Percentiles rank a stretch among this genome's conserved stretches.
Conservation (phyloP, 1,284 basidiomycete species). For the Irpex sp. region DNA sequence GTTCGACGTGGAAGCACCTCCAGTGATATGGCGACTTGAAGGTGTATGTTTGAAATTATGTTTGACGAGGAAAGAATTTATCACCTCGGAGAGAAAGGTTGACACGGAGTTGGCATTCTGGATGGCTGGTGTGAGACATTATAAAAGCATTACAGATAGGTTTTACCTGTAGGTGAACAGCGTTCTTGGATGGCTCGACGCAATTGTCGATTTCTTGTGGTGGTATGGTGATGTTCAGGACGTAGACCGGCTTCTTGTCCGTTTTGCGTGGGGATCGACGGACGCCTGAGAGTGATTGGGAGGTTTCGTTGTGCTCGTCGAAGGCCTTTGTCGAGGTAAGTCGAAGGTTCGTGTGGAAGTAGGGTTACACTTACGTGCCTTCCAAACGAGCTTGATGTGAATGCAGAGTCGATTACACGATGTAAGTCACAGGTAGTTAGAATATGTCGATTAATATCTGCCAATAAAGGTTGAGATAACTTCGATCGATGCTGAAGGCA, state of each 20-base stretch:
- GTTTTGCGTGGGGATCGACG: slow-evolving; percentile 81
- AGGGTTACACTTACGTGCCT: slow-evolving; percentile 59
- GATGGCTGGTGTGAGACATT: not conserved
- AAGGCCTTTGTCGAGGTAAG: slow-evolving; percentile 55
- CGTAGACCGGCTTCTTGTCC: slow-evolving; percentile 85
- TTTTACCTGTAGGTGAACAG: slow-evolving; percentile 73
- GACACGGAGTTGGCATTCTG: slow-evolving; percentile 60
- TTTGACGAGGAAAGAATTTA: slow-evolving; percentile 72
- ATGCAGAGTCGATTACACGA: slow-evolving; percentile 71
- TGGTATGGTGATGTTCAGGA: slow-evolving; percentile 79
- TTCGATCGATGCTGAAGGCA: slow-evolving; percentile 8
- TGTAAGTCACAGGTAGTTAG: slow-evolving; percentile 78
- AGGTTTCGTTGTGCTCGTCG: slow-evolving; percentile 65
- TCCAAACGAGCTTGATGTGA: slow-evolving; percentile 74
- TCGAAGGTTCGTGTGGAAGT: not conserved
- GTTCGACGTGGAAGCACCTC: slow-evolving; percentile 24
- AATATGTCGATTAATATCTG: slow-evolving; percentile 87
- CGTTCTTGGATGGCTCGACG: slow-evolving; percentile 80
- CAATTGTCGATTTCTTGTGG: slow-evolving; percentile 77
- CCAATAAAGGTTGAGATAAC: slow-evolving; percentile 11
- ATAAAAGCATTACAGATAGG: not conserved
- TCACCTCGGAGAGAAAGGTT: slow-evolving; percentile 63
- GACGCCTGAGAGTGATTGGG: slow-evolving; percentile 52
- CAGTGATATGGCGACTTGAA: not conserved
- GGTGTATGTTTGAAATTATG: slow-evolving; percentile 62